Evolutionary conservation across 2,329 filamentous ascomycete species (phyloP), one percentile per base, ranked within the genome.

Genomic region (Coniochaeta sp.): DNA sequence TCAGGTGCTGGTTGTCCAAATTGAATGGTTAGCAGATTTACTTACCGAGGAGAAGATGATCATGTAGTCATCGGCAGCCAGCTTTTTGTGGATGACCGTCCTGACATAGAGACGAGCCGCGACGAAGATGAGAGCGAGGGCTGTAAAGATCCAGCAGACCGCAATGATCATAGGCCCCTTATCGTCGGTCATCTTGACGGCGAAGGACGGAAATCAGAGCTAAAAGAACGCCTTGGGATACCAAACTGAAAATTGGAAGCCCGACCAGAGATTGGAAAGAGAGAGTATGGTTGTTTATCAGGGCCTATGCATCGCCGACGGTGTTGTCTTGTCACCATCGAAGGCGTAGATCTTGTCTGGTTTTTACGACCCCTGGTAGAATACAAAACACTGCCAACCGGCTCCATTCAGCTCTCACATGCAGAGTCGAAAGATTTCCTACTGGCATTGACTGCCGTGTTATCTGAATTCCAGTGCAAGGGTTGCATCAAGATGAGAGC

Each of bases 161-260:
- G 6, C 42, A 46, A 30, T 30, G 42, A 46, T 30, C 22, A 46
- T 46, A 22, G 42, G 42, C 42, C 42, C 42, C 26, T 46, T 46
- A 30, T 46, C 16, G 42, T 46, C 42, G 42, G 42, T 30, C 42
- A 28, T 28, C 13, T n/a, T 30, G 22, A 18, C 22, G 42, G 40
- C 6, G 16, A 14, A n/a, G 22, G 20, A n/a, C 3, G 24, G 24
- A 22, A 22, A 9, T 13, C 22, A 46, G 42, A 46, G 42, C 22
- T 14, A 46, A 28, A 28, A 22, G 12, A 46, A 13, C 32, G 18
- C 4, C 10, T 4, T 38, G 18, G 18, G 13, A 22, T 3, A 20
- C n/a, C n/a, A n/a, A 6, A 20, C 3, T 7, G 33, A 38, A 4
- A 18, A 35, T 7, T 4, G 16, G 16, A 2, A 22, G 22, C 18